phyloP scores from a whole-genome alignment of 108 stramenopile species.

The Cyclotella distinguenda region DNA sequence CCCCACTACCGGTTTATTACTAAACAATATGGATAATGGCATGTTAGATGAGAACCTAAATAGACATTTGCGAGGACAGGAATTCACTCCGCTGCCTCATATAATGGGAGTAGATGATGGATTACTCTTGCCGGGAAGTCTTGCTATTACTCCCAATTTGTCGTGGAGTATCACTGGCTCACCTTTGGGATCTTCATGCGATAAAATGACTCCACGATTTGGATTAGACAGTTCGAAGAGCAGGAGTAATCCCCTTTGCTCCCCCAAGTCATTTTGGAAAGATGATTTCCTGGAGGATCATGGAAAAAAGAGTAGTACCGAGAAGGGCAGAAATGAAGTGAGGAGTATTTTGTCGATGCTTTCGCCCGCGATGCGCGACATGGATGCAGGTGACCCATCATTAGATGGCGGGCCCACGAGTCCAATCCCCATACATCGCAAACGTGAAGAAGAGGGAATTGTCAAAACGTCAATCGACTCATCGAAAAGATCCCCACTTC shows the following conservation, averaged over 20 bases:
- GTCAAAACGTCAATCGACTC: not conserved
- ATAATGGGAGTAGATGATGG: constrained; percentile 39
- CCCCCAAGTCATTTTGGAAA: constrained; percentile 49
- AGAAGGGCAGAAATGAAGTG: constrained; percentile 42
- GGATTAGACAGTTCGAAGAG: constrained; percentile 49
- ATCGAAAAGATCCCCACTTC: constrained; percentile 16
- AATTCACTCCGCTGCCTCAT: constrained; percentile 79
- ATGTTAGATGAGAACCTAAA: constrained; percentile 77
- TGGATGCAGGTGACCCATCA: constrained; percentile 37
- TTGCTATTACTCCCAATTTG: constrained; percentile 52
- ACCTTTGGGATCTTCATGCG: constrained; percentile 19
- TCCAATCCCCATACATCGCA: constrained; percentile 57
- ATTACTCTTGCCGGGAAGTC: constrained; percentile 24
- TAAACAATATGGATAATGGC: constrained; percentile 42
- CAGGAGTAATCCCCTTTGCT: constrained; percentile 37
- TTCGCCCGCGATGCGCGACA: constrained; percentile 51
- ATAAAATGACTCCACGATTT: constrained; percentile 32
- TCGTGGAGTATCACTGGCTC: constrained; percentile 70
- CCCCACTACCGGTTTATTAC: constrained; percentile 34
- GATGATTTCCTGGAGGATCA: constrained; percentile 29
- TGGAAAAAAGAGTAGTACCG: constrained; percentile 27
- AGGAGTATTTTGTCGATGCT: constrained; percentile 59
- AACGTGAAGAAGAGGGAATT: constrained; percentile 6
- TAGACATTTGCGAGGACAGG: constrained; percentile 72
- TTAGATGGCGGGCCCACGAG: constrained; percentile 63